Evolutionary conservation across 2,329 filamentous ascomycete species (phyloP).

Genomic region (Fusarium buharicum): DNA sequence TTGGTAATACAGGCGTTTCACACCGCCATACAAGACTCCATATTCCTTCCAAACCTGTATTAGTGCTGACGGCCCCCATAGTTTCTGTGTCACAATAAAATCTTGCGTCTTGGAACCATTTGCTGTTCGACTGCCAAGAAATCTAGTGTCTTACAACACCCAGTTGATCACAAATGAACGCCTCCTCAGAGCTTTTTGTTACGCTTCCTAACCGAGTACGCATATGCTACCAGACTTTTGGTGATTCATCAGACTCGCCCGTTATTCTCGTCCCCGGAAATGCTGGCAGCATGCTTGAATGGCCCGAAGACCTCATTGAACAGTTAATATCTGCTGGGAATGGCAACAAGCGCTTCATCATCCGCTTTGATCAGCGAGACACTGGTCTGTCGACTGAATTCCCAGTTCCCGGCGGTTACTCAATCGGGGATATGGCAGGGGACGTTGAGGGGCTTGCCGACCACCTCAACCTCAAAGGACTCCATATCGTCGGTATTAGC

Average conservation of each 20-base stretch:
- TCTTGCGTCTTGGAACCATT: too few species aligned
- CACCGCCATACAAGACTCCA: too few species aligned
- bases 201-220: conserved; percentile 41
- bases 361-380: conserved; percentile 43
- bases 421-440: conserved; percentile 42
- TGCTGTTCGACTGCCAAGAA: background rate
- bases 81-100: background rate
- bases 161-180: conserved; percentile 11
- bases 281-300: conserved; percentile 42
- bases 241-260: conserved; percentile 39
- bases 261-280: conserved; percentile 43
- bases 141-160: background rate
- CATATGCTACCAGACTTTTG: conserved; percentile 47
- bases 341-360: conserved; percentile 25
- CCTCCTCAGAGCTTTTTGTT: conserved; percentile 43
- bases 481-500: conserved; percentile 45
- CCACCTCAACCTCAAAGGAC: conserved; percentile 40
- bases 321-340: conserved; percentile 30
- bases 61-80: background rate
- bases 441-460: conserved; percentile 45
- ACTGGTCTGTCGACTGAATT: conserved; percentile 44
- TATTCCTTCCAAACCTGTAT: background rate
- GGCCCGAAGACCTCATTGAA: conserved; percentile 34
- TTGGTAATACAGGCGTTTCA: too few species aligned
- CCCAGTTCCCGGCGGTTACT: conserved; percentile 39